Evolutionary conservation across 2,329 filamentous ascomycete genomes (phyloP).

Genomic region (Paracoccidioides lutzii): DNA sequence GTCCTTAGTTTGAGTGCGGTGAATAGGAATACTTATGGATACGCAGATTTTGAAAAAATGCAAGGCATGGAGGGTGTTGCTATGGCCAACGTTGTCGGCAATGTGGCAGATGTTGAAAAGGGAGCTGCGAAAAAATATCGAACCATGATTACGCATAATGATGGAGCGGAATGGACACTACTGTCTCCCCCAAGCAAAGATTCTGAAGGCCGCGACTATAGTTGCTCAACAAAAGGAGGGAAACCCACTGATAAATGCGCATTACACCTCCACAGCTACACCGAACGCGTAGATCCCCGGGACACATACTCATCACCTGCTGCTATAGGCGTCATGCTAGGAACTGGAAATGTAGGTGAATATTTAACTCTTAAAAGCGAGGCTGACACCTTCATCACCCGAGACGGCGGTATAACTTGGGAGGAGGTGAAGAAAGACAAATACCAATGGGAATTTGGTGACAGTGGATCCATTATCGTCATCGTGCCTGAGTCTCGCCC

Average conservation of each 20-base stretch:
- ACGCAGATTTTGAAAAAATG: slow-evolving; percentile 95
- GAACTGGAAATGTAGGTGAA: slow-evolving; percentile 76
- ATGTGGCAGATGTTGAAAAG: slow-evolving; percentile 50
- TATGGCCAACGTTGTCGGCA: slow-evolving; percentile 73
- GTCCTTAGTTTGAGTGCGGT: slow-evolving; percentile 69
- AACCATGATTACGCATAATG: slow-evolving; percentile 91
- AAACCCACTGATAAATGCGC: slow-evolving; percentile 53
- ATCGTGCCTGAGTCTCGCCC: slow-evolving; percentile 60
- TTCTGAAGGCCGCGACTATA: slow-evolving; percentile 56
- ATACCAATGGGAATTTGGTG: slow-evolving; percentile 90
- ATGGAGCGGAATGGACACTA: slow-evolving; percentile 75
- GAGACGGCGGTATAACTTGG: slow-evolving; percentile 85
- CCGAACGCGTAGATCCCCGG: slow-evolving; percentile 67
- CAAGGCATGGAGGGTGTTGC: slow-evolving; percentile 80
- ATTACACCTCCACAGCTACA: slow-evolving; percentile 90
- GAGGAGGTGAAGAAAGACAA: slow-evolving; percentile 70
- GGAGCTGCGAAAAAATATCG: slow-evolving; percentile 66
- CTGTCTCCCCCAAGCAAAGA: slow-evolving; percentile 61
- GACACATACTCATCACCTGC: slow-evolving; percentile 82
- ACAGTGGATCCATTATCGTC: slow-evolving; percentile 85
- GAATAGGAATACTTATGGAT: slow-evolving; percentile 64
- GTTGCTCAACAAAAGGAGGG: slow-evolving; percentile 49
- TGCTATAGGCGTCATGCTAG: slow-evolving; percentile 83
- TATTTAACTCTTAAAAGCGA: slow-evolving; percentile 54
- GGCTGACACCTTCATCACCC: slow-evolving; percentile 80